These are phyloP conservation scores for Clarkia xantiana DNA, from an alignment of 345 rosid species.

Conservation along the genomic window DNA sequence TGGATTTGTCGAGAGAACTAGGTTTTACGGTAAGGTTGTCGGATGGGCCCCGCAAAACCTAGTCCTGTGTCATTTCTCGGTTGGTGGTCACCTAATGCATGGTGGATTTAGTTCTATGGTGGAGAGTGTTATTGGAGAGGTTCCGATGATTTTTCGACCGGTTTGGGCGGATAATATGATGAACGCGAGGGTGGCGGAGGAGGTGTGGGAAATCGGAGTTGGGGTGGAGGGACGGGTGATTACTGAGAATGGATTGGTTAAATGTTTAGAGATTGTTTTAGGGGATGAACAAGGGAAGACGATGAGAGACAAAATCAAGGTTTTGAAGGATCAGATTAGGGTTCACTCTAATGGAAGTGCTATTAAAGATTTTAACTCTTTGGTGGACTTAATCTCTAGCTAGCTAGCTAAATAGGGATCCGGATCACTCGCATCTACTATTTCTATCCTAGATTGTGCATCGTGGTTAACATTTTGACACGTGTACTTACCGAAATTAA, in stretches of 20 bases:
- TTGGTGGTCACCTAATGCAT: conserved; percentile 29
- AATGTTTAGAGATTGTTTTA: conserved; percentile 26
- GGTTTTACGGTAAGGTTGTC: conserved; percentile 30
- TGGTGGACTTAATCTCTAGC: conserved; percentile 8
- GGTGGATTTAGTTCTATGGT: conserved; percentile 38
- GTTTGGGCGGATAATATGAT: conserved; percentile 35
- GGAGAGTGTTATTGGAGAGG: conserved; percentile 34
- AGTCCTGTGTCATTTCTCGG: conserved; percentile 28
- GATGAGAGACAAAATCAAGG: conserved; percentile 20
- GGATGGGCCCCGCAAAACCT: conserved; percentile 45
- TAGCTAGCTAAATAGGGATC: too few relatives aligned
- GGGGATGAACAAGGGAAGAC: conserved; percentile 20
- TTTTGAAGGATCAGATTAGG: conserved; percentile 13
- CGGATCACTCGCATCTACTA: too few relatives aligned
- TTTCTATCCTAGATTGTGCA: too few relatives aligned
- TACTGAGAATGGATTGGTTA: conserved; percentile 16
- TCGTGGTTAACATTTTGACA: too few relatives aligned
- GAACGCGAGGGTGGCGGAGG: conserved; percentile 32
- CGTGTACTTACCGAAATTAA: too few relatives aligned
- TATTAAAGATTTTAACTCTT: conserved; percentile 9
- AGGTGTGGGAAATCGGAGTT: conserved; percentile 36
- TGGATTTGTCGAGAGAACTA: conserved; percentile 18
- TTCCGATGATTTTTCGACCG: conserved; percentile 54
- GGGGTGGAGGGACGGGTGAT: conserved; percentile 18
- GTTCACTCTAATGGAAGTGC: conserved; percentile 14